A percentile compares a stretch with the other conserved stretches of the same genome.
Evolutionary conservation across 2,329 filamentous ascomycete species (phyloP).

Genomic region (Pseudogymnoascus sp.): DNA sequence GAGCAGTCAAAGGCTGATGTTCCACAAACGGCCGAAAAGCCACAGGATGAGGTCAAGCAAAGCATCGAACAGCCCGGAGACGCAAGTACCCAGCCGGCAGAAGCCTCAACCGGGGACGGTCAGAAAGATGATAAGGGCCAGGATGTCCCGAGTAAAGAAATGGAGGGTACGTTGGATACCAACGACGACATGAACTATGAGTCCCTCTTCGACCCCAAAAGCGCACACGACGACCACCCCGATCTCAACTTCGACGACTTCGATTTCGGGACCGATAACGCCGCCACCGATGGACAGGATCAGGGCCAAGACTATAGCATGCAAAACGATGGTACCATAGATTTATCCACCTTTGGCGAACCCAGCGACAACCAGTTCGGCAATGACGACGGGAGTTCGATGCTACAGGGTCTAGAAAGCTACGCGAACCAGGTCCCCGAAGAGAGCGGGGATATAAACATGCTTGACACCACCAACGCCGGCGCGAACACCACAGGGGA

Average conservation of each 20-base stretch:
- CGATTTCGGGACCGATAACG: constrained; percentile 22
- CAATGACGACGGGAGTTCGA: constrained; percentile 27
- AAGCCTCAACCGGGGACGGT: not conserved
- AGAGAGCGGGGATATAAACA: constrained; percentile 18
- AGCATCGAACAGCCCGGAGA: not conserved
- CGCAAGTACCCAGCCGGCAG: not conserved
- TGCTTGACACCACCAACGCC: constrained; percentile 17
- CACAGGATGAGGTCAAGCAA: not conserved
- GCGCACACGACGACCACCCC: constrained; percentile 16
- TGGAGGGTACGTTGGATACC: constrained; percentile 14
- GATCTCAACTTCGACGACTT: constrained; percentile 24
- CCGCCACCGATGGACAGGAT: constrained; percentile 16
- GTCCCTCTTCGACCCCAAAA: constrained; percentile 23
- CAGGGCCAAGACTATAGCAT: constrained; percentile 17
- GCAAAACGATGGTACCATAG: constrained; percentile 22
- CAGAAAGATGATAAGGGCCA: not conserved
- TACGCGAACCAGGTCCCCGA: constrained; percentile 30
- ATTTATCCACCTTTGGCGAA: constrained; percentile 26
- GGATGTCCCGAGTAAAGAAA: not conserved
- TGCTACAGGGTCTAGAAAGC: constrained; percentile 35
- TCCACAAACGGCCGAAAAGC: not conserved
- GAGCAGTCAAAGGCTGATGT: not conserved
- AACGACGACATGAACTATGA: constrained; percentile 23
- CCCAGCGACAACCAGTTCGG: constrained; percentile 5
- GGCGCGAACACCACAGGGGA: constrained; percentile 13